phyloP scores from a whole-genome alignment of 1,139 yeast species.

The Taphrina wiesneri region DNA sequence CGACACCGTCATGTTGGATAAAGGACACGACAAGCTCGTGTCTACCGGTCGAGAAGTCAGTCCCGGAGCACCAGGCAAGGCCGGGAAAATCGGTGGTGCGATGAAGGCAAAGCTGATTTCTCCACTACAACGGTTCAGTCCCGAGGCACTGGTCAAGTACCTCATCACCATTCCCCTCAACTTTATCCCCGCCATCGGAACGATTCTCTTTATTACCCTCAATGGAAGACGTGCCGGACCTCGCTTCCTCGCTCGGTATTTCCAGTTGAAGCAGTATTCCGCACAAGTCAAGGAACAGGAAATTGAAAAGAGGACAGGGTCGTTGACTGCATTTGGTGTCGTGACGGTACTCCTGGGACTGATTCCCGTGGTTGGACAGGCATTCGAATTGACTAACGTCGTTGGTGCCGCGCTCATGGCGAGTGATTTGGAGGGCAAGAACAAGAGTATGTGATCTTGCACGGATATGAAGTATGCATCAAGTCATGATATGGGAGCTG shows the following conservation, averaged over 20 bases:
- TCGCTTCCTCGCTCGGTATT: constrained; percentile 21
- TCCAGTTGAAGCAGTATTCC: constrained; percentile 15
- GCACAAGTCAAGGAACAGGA: constrained; percentile 13
- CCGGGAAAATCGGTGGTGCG: not conserved
- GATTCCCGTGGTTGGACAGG: constrained; percentile 28
- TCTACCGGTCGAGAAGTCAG: constrained; percentile 13
- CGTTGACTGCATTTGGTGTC: constrained; percentile 27
- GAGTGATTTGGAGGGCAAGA: constrained; percentile 68
- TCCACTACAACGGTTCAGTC: constrained; percentile 15
- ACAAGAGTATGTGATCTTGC: constrained; percentile 5
- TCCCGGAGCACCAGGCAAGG: not conserved
- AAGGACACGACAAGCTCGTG: constrained; percentile 26
- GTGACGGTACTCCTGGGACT: constrained; percentile 24
- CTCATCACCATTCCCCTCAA: constrained; percentile 33
- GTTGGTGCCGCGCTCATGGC: constrained; percentile 34
- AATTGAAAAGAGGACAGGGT: constrained; percentile 17
- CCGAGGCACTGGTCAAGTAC: constrained; percentile 24
- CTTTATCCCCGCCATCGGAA: constrained; percentile 31
- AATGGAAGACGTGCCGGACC: constrained; percentile 28
- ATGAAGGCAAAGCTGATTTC: constrained; percentile 27
- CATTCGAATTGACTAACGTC: constrained; percentile 19
- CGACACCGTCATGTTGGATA: constrained; percentile 28
- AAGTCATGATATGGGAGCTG: not conserved
- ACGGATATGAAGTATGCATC: no score
- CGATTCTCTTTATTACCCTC: constrained; percentile 28